Evolutionary conservation across 1,139 yeast species (phyloP).

Genomic region (Hansenula lynferdii): DNA sequence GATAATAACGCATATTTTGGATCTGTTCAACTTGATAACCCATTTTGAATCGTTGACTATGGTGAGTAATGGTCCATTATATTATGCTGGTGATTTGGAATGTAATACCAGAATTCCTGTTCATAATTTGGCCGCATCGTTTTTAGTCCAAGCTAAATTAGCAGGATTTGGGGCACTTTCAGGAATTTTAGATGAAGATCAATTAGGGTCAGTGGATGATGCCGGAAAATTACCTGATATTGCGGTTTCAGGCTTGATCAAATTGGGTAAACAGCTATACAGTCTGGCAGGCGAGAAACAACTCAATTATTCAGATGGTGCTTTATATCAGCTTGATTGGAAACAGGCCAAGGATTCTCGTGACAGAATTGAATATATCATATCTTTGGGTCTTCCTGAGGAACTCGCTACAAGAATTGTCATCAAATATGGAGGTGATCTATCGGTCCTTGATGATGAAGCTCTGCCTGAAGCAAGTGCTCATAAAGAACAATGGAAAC

Average conservation of each 20-base stretch:
- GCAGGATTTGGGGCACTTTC: slow-evolving; percentile 34
- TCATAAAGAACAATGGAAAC: slow-evolving; percentile 26
- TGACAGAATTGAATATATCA: slow-evolving; percentile 44
- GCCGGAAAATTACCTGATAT: slow-evolving; percentile 14
- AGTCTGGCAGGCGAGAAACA: slow-evolving; percentile 23
- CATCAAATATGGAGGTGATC: slow-evolving; percentile 22
- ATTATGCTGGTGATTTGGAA: slow-evolving; percentile 19
- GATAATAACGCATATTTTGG: slow-evolving; percentile 37
- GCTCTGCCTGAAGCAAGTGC: slow-evolving; percentile 18
- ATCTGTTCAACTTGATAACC: slow-evolving; percentile 36
- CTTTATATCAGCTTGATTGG: slow-evolving; percentile 41
- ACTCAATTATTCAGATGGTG: slow-evolving; percentile 26
- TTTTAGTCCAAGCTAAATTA: slow-evolving; percentile 37
- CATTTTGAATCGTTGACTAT: slow-evolving; percentile 22
- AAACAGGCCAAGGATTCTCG: slow-evolving; percentile 47
- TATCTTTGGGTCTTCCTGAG: slow-evolving; percentile 38
- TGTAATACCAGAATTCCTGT: slow-evolving; percentile 15
- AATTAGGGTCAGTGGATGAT: slow-evolving; percentile 12
- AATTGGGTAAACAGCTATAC: slow-evolving; percentile 32
- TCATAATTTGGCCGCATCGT: slow-evolving; percentile 27
- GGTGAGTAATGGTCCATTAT: slow-evolving; percentile 15
- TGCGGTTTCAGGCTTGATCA: slow-evolving; percentile 34
- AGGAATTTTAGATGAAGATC: slow-evolving; percentile 21
- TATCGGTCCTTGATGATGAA: slow-evolving; percentile 14
- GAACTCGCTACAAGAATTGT: slow-evolving; percentile 37